These are phyloP conservation scores for Cerrena zonata DNA, from an alignment of 1,284 basidiomycete species.

Conservation along the genomic window DNA sequence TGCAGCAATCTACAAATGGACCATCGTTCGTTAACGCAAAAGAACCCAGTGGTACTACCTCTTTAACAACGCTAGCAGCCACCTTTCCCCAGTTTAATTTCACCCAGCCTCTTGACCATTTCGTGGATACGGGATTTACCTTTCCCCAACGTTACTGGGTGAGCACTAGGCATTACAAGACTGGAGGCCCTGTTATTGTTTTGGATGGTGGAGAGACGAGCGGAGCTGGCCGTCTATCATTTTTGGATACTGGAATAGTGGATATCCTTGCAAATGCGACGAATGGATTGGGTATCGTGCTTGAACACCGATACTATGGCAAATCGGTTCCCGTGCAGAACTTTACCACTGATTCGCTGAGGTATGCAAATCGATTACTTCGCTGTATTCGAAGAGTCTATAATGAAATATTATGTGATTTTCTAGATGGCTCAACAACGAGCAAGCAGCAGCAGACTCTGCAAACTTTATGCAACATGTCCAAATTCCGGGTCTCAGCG, in stretches of 20 bases:
- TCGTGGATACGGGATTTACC: slow-evolving; percentile 42
- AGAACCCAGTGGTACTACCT: not conserved
- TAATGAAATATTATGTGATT: not conserved
- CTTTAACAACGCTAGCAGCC: not conserved
- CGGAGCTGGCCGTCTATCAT: slow-evolving; percentile 59
- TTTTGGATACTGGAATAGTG: slow-evolving; percentile 74
- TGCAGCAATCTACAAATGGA: not conserved
- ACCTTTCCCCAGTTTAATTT: slow-evolving; percentile 35
- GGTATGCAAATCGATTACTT: slow-evolving; percentile 30
- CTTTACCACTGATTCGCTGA: slow-evolving; percentile 74
- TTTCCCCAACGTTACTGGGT: slow-evolving; percentile 81
- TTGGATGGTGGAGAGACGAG: slow-evolving; percentile 79
- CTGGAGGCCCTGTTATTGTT: slow-evolving; percentile 71
- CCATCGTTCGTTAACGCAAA: too few species aligned
- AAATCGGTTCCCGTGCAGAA: slow-evolving; percentile 71
- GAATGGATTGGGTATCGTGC: slow-evolving; percentile 73
- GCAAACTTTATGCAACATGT: slow-evolving; percentile 82
- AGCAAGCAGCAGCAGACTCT: slow-evolving; percentile 81
- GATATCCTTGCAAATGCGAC: slow-evolving; percentile 78
- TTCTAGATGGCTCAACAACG: slow-evolving; percentile 76
- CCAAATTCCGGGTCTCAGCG: slow-evolving; percentile 62
- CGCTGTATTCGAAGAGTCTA: not conserved
- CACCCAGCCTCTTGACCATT: slow-evolving; percentile 79
- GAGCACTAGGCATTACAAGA: slow-evolving; percentile 69
- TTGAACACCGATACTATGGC: slow-evolving; percentile 66